Evolutionary conservation across 2,329 filamentous ascomycete genomes (phyloP).

Genomic region (Rutstroemia sp.): DNA sequence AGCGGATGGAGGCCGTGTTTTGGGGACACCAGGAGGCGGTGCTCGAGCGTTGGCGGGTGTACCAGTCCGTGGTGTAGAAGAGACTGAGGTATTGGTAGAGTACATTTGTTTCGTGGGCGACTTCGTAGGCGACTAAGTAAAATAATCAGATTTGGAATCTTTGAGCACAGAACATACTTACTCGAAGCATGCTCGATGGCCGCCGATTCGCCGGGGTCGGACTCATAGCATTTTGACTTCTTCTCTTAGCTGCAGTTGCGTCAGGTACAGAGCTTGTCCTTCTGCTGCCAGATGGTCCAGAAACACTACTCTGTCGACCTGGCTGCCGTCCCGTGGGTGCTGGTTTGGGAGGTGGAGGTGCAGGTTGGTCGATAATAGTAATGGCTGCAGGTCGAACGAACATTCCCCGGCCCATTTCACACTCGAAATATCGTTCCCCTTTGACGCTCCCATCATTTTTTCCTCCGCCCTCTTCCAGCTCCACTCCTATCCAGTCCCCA

Average conservation of each 20-base stretch:
- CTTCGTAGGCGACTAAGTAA: constrained; percentile 61
- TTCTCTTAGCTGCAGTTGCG: constrained; percentile 49
- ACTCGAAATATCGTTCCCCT: constrained; percentile 84
- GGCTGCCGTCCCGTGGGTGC: constrained; percentile 28
- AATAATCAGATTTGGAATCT: constrained; percentile 18
- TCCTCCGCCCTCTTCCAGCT: constrained; percentile 71
- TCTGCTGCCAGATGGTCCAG: constrained; percentile 26
- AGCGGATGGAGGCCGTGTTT: constrained; percentile 48
- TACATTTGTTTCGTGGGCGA: constrained; percentile 69
- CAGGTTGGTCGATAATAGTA: constrained; percentile 45
- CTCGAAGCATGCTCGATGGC: constrained; percentile 49
- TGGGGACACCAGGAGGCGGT: constrained; percentile 34
- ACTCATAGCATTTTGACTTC: constrained; percentile 64
- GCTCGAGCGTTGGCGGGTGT: constrained; percentile 51
- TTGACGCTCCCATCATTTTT: constrained; percentile 94
- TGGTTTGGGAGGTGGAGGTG: constrained; percentile 33
- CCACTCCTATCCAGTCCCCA: constrained; percentile 85
- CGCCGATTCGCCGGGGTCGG: constrained; percentile 62
- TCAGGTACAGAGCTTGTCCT: constrained; percentile 42
- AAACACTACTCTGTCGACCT: constrained; percentile 39
- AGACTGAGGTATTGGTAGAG: constrained; percentile 44
- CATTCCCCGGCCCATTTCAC: constrained; percentile 68
- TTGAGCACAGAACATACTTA: constrained; percentile 30
- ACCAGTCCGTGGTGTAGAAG: constrained; percentile 53
- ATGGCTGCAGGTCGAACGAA: constrained; percentile 73